Evolutionary conservation across 2,329 filamentous ascomycete species (phyloP).

Genomic region (Mycosphaerella sp.): DNA sequence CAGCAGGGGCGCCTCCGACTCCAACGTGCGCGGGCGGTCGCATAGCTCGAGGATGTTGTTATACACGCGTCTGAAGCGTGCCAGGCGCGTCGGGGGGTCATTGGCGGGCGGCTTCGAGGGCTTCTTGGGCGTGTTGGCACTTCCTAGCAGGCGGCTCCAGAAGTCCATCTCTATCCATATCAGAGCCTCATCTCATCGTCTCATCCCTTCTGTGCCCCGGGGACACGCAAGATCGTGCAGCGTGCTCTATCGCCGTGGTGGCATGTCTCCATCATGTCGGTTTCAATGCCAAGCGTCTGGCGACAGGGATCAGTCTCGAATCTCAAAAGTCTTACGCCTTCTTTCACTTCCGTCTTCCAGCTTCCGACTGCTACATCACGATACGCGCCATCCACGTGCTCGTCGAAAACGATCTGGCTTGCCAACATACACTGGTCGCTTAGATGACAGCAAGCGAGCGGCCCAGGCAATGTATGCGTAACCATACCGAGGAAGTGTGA

Average conservation of each 20-base stretch:
- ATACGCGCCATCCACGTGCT: neutral
- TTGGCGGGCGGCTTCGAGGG: conserved; percentile 38
- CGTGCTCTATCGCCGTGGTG: neutral
- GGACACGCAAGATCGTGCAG: neutral
- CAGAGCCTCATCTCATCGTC: too few relatives aligned
- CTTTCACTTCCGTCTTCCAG: too few relatives aligned
- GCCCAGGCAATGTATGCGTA: too few relatives aligned
- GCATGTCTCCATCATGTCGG: too few relatives aligned
- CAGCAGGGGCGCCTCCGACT: conserved; percentile 48
- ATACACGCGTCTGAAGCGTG: conserved; percentile 56
- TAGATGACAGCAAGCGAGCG: neutral
- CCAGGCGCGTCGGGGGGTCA: conserved; percentile 55
- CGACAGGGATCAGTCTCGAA: too few relatives aligned
- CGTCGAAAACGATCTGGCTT: too few relatives aligned
- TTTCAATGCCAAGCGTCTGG: neutral
- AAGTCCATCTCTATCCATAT: conserved; percentile 27
- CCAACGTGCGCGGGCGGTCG: conserved; percentile 49
- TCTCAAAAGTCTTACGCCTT: too few relatives aligned
- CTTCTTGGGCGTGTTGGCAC: conserved; percentile 48
- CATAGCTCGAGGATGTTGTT: conserved; percentile 58
- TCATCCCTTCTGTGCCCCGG: neutral
- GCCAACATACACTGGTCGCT: too few relatives aligned
- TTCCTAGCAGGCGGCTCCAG: conserved; percentile 57
- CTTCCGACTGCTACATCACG: too few relatives aligned
- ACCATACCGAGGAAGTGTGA: too few relatives aligned